A percentile compares a stretch with the other conserved stretches of the same genome.
These are phyloP conservation scores for Suaeda aralocaspica DNA, from an alignment of 148 eudicot genomes.

Conservation along the genomic window DNA sequence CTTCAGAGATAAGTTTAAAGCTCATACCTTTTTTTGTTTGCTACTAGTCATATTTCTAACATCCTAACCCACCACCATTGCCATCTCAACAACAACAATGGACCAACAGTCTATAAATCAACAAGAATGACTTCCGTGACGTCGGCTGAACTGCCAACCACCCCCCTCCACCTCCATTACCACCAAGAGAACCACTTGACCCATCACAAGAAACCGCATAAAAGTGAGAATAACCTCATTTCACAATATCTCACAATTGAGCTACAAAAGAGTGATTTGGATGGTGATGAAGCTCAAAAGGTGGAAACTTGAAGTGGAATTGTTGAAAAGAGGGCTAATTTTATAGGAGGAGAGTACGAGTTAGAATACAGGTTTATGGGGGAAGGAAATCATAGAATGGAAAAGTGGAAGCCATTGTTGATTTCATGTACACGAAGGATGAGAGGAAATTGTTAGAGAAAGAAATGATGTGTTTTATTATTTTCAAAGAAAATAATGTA, in stretches of 20 bases:
- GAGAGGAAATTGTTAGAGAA: too few species aligned
- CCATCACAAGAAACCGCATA: conserved; percentile 40
- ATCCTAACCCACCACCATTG: background rate
- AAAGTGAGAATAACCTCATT: conserved; percentile 30
- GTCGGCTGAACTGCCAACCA: conserved; percentile 27
- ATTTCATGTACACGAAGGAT: too few species aligned
- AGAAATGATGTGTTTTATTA: too few species aligned
- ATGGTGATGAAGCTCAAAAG: conserved; percentile 17
- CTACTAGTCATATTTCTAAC: too few species aligned
- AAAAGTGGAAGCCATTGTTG: too few species aligned
- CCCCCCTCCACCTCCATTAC: conserved; percentile 30
- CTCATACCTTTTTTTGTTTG: too few species aligned
- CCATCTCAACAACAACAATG: conserved; percentile 15
- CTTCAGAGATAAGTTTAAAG: too few species aligned
- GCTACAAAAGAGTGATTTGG: background rate
- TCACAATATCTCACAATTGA: conserved; percentile 13
- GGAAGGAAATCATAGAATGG: too few species aligned
- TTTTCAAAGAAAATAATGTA: too few species aligned
- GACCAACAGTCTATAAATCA: conserved; percentile 92
- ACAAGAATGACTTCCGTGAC: conserved; percentile 70
- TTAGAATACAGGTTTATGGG: too few species aligned
- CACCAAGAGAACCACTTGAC: conserved; percentile 32
- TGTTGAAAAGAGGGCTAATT: conserved; percentile 1
- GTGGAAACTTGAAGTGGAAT: conserved; percentile 20
- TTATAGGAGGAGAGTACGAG: too few species aligned